Base-by-base conservation (phyloP, 2,329 filamentous ascomycete species). In the Sporothrix phasma region DNA sequence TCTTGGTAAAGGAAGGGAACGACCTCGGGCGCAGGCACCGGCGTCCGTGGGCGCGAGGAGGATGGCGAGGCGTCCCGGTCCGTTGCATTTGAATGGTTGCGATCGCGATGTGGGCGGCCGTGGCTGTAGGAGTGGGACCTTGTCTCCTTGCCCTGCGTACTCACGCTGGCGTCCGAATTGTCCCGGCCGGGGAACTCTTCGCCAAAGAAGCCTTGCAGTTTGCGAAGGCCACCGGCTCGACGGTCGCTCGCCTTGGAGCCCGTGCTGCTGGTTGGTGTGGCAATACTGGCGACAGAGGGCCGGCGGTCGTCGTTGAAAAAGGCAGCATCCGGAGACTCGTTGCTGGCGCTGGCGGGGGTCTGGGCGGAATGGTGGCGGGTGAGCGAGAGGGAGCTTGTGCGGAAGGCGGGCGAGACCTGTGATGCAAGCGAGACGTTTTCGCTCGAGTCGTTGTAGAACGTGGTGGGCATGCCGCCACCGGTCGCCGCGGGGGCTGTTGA, bases 1-100 rank as follows among this genome's bases (percentile, higher is more conserved):
- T 94, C 90, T 76, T 97, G 94, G 73, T 94, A 97, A 67, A 96
- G 82, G 82, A 96, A 99, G n/a, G 94, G 94, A 45, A 96, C 94
- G 65, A 99, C 92, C 76, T 97, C 93, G 71, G 90, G 94, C 13
- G 90, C 90, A 47, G 90, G 90, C 61, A 92, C 81, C 13, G 92
- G 92, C n/a, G 90, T 96, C 70, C 88, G 84, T 56, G 92, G 90
- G 69, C 90, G 83, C 31, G 89, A 92, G 37, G 84, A 85, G 61
- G 84, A 83, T 46, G 91, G 91, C 62, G 92, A 95, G 53, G 81
- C 82, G 67, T 92, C 88, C 66, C 87, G 80, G 72, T 94, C 85
- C 62, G 85, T 87, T 62, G 84, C 84, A 75, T 85, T 86, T 61
- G 92, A 97, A 74, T 90, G 88, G 74, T 93, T 92, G 71, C 92